Evolutionary conservation across 148 eudicot genomes (phyloP), one percentile per base, ranked within the genome.

Genomic region (Arctostaphylos glauca): DNA sequence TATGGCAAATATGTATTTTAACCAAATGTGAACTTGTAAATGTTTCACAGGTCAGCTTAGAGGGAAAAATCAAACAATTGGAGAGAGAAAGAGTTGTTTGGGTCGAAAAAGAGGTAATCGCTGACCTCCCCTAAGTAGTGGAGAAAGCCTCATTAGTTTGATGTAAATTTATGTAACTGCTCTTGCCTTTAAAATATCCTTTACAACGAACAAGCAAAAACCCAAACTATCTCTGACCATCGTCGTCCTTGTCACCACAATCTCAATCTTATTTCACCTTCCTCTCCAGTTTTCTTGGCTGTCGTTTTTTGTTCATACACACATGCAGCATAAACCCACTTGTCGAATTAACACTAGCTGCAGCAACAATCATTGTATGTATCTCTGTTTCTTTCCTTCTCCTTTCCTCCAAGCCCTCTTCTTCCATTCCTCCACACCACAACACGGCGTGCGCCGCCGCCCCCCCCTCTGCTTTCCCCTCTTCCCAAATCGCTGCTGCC

Each of bases 101-200:
- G 88, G 72, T 86, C 44, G 86, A 87, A 80, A 89, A 89, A 83
- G 93, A 93, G 97, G 97, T 92, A 89, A 80, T 68, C 44, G 16
- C 50, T 66, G 71, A 66, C 44, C 44, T 66, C 44, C 7, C 43
- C 44, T 10, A 31, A 25, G 43, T 66, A 31, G 4, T 66, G 71
- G 43, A 31, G 43, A 66, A 31, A 66, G 13, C 43, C 71, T 25
- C 43, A 66, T 66, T 66, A 66, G 14, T 23, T 66, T 4, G 71
- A 31, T 23, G 71, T 31, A 64, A 9, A 64, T 62, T 64, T 21
- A 64, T 5, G 16, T 25, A 66, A 10, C 25, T 66, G 71, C 43
- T 66, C 44, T 54, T 4, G 43, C 71, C 31, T 66, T 4, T 10
- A 66, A 25, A 25, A 12, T 9, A 15, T 66, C 43, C 25, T 66